A percentile compares a stretch with the other conserved stretches of the same genome.
Evolutionary conservation across 176 grass and related monocot species (phyloP).

Genomic region (Phoenix dactylifera): DNA sequence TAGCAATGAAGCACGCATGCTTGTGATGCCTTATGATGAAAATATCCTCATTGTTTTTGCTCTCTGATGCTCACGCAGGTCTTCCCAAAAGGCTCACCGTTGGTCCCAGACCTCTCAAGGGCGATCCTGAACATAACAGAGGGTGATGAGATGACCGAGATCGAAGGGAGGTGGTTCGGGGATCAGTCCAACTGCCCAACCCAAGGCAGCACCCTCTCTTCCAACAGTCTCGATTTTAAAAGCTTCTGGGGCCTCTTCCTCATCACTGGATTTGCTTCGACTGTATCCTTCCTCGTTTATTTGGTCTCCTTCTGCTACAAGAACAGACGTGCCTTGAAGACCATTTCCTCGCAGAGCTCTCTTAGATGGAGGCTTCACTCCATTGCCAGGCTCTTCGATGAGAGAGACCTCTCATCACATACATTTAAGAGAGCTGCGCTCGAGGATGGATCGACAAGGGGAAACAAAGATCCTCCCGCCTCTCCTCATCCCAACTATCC

Average conservation of each 20-base stretch:
- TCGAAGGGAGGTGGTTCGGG: constrained; percentile 68
- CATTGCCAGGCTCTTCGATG: constrained; percentile 24
- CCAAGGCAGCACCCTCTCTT: constrained; percentile 18
- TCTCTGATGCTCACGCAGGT: constrained; percentile 14
- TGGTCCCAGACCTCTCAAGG: constrained; percentile 51
- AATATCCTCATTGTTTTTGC: neutral
- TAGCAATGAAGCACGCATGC: no score
- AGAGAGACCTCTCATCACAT: constrained; percentile 30
- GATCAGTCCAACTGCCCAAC: constrained; percentile 10
- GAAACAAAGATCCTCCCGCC: neutral
- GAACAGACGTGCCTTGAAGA: constrained; percentile 1
- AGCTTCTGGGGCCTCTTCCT: constrained; percentile 92
- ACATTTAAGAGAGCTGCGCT: constrained; percentile 17
- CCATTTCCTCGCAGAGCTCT: neutral
- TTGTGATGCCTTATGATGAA: no score
- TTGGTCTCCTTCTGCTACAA: constrained; percentile 15
- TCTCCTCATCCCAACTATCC: constrained; percentile 1
- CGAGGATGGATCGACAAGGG: neutral
- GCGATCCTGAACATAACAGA: constrained; percentile 64
- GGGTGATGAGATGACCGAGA: constrained; percentile 32
- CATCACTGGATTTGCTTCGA: constrained; percentile 52
- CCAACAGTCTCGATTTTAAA: constrained; percentile 38
- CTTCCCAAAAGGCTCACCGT: constrained; percentile 29
- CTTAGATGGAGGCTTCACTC: constrained; percentile 3
- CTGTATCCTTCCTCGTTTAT: constrained; percentile 23